A percentile compares a stretch with the other conserved stretches of the same genome.
These are phyloP conservation scores for Coix lacrymajobi DNA, from an alignment of 176 grass and related monocot species.

Conservation along the genomic window DNA sequence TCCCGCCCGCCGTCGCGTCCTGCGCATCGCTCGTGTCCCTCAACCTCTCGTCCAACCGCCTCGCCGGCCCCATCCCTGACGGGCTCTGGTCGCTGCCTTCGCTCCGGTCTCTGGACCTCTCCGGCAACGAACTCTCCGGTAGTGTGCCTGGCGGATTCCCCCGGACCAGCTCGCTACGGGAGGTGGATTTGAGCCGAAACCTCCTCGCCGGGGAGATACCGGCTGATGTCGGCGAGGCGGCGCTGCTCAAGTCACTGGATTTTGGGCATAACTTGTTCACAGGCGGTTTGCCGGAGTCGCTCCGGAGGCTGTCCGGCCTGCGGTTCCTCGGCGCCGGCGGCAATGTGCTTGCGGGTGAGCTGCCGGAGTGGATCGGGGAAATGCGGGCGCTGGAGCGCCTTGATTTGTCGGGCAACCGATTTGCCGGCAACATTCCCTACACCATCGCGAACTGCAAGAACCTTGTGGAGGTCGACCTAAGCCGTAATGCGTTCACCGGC, in stretches of 20 bases:
- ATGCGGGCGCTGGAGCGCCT: constrained; percentile 66
- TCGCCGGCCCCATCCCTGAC: constrained; percentile 53
- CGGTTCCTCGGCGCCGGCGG: constrained; percentile 46
- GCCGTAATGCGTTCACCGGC: constrained; percentile 67
- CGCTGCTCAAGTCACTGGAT: constrained; percentile 65
- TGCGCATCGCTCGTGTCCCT: constrained; percentile 65
- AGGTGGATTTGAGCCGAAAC: constrained; percentile 61
- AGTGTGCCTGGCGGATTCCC: constrained; percentile 54
- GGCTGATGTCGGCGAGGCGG: constrained; percentile 55
- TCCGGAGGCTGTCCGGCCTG: constrained; percentile 49
- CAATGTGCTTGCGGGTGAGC: constrained; percentile 58
- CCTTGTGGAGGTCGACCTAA: constrained; percentile 61
- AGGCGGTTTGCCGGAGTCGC: constrained; percentile 52
- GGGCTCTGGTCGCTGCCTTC: constrained; percentile 65
- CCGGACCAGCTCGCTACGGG: constrained; percentile 40
- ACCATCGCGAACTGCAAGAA: constrained; percentile 56
- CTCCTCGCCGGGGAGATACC: constrained; percentile 71
- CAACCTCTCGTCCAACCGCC: constrained; percentile 79
- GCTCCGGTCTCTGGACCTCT: constrained; percentile 83
- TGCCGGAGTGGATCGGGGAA: constrained; percentile 83
- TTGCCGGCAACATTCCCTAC: constrained; percentile 61
- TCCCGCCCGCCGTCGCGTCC: constrained; percentile 43
- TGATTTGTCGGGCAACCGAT: constrained; percentile 66
- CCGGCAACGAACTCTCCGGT: constrained; percentile 60
- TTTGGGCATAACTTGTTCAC: constrained; percentile 70